These are phyloP conservation scores for Coemansia sp. DNA, from an alignment of 192 early-diverging fungal genomes.

Conservation along the genomic window DNA sequence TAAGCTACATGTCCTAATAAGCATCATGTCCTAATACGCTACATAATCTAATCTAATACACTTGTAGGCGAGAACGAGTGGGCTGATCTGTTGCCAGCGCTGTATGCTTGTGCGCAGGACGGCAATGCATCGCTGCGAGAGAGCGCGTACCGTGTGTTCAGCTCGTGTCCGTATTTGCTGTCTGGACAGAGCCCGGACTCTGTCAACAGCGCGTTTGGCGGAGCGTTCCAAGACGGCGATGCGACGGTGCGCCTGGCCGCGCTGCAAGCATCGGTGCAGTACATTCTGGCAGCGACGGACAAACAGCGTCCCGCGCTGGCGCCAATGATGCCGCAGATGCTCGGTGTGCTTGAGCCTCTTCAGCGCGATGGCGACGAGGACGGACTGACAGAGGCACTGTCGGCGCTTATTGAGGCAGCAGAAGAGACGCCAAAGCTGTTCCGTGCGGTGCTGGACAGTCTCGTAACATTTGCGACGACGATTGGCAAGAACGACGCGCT, in stretches of 20 bases:
- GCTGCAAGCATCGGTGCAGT: slow-evolving; percentile 74
- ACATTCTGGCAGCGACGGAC: slow-evolving; percentile 68
- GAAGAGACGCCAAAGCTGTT: slow-evolving; percentile 81
- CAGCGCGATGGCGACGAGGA: slow-evolving; percentile 70
- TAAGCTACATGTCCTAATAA: too few species aligned
- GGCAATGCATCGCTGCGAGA: slow-evolving; percentile 74
- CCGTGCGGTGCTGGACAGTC: slow-evolving; percentile 69
- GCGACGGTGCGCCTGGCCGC: slow-evolving; percentile 71
- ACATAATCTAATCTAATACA: too few species aligned
- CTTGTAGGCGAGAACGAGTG: slow-evolving; percentile 53
- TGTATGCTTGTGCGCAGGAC: slow-evolving; percentile 83
- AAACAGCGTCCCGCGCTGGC: slow-evolving; percentile 47
- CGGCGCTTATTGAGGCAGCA: slow-evolving; percentile 84
- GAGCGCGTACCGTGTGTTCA: slow-evolving; percentile 89
- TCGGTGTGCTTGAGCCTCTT: slow-evolving; percentile 75
- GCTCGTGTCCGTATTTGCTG: slow-evolving; percentile 77
- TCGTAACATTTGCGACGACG: slow-evolving; percentile 72
- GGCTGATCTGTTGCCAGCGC: slow-evolving; percentile 75
- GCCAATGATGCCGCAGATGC: slow-evolving; percentile 74
- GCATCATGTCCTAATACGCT: too few species aligned
- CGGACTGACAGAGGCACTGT: slow-evolving; percentile 68
- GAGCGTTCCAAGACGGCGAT: slow-evolving; percentile 70
- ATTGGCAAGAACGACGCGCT: slow-evolving; percentile 81
- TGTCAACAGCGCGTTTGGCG: slow-evolving; percentile 70
- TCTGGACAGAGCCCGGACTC: slow-evolving; percentile 67